Conservation (phyloP, 2,329 filamentous ascomycete genomes). For the Neocatenulostroma microsporum region DNA sequence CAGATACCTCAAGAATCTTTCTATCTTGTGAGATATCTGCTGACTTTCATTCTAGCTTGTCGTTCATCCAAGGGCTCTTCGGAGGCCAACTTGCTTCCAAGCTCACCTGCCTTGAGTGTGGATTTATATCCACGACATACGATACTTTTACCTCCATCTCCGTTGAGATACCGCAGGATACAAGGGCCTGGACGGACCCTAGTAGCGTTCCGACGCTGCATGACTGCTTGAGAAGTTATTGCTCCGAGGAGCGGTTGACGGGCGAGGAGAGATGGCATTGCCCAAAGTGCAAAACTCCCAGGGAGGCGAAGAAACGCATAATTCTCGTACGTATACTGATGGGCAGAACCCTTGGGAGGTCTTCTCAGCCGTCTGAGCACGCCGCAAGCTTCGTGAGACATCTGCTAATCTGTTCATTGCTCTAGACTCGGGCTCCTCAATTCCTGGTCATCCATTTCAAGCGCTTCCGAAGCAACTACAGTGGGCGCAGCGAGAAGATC, state of each 20-base stretch:
- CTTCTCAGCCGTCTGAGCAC: no score
- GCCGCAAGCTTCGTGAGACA: no score
- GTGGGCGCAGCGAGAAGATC: constrained; percentile 56
- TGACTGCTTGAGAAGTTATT: constrained; percentile 63
- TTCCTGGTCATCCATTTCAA: constrained; percentile 73
- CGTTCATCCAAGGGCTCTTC: constrained; percentile 73
- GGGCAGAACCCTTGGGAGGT: no score
- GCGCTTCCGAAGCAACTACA: constrained; percentile 52
- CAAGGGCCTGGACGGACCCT: not conserved
- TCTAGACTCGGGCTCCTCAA: constrained; percentile 68
- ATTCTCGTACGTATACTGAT: no score
- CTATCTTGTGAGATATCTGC: no score
- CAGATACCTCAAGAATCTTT: no score
- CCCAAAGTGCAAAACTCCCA: constrained; percentile 61
- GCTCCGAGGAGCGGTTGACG: constrained; percentile 57
- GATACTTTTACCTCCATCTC: constrained; percentile 64
- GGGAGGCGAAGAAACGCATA: constrained; percentile 61
- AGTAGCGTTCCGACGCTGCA: constrained; percentile 37
- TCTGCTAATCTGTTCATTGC: no score
- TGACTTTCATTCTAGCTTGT: no score
- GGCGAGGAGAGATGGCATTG: constrained; percentile 66
- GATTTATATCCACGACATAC: constrained; percentile 57
- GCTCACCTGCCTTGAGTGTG: constrained; percentile 54
- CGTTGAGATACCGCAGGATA: constrained; percentile 54
- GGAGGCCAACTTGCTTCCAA: constrained; percentile 61